These are phyloP conservation scores for Agaricus bisporus DNA, from an alignment of 768 basidiomycete species.

Conservation along the genomic window DNA sequence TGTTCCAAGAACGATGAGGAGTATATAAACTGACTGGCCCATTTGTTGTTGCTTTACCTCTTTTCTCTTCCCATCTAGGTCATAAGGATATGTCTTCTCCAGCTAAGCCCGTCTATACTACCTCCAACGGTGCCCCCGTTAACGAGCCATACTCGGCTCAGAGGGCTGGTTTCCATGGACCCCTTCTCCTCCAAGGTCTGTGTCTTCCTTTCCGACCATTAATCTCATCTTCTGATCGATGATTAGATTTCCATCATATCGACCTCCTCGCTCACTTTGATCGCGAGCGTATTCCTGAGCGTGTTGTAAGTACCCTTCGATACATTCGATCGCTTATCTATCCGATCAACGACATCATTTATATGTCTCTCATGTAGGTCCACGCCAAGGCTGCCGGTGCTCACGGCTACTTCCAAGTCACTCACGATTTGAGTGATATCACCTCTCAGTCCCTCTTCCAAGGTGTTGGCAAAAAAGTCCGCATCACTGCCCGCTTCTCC, in stretches of 20 bases:
- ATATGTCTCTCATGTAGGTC: constrained; percentile 44
- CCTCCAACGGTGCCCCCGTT: constrained; percentile 78
- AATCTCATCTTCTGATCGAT: constrained; percentile 12
- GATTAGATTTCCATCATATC: constrained; percentile 78
- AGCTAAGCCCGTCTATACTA: constrained; percentile 71
- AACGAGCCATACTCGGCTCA: constrained; percentile 74
- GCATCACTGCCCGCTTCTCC: constrained; percentile 81
- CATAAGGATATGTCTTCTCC: constrained; percentile 53
- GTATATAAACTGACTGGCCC: constrained; percentile 1
- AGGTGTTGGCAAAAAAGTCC: constrained; percentile 60
- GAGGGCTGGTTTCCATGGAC: constrained; percentile 67
- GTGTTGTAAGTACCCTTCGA: constrained; percentile 51
- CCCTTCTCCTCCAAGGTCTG: constrained; percentile 82
- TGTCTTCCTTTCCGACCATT: background rate
- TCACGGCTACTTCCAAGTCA: constrained; percentile 90
- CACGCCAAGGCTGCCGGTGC: constrained; percentile 92
- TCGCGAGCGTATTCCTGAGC: constrained; percentile 94
- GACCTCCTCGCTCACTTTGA: constrained; percentile 90
- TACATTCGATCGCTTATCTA: background rate
- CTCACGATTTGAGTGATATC: constrained; percentile 78
- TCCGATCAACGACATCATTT: constrained; percentile 13
- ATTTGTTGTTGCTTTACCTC: constrained; percentile 7
- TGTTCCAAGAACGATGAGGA: background rate
- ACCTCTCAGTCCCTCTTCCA: constrained; percentile 67
- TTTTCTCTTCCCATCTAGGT: constrained; percentile 11